Base-by-base conservation (phyloP, 305 asterid species). In the Fraxinus angustifolia region DNA sequence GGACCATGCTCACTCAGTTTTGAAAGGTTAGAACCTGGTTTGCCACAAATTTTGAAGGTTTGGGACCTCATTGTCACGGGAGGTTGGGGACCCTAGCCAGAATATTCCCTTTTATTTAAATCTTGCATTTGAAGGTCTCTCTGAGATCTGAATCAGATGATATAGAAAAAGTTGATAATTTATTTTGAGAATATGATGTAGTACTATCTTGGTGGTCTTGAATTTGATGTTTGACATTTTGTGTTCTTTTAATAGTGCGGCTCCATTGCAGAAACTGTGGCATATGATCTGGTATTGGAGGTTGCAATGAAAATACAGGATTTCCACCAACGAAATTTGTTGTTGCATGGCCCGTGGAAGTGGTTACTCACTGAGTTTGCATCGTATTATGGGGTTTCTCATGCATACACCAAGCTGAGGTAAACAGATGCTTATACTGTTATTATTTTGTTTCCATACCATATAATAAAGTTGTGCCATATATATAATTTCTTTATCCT, bases 181-280 rank as follows among this genome's bases (percentile, higher is more conserved):
- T 60, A 60, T 60, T 23, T 60, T 60, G 34, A 62, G 71, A 62
- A 62, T 62, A 10, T 62, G 33, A 23, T 23, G 33, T 56, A 17
- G 6, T 21, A 62, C 67, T 56, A 17, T 17, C 28, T 62, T 62
- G 71, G 16, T 62, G 71, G 71, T 19, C 70, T 58, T 26, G 8
- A 67, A 11, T 67, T 67, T 28, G 35, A 68, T 12, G 21, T 30
- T 67, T 68, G 40, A 68, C 74, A 68, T 68, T 68, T 68, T 68
- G 40, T 30, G 40, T 21, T 72, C 73, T 79, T 73, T 67, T 68
- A 33, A 21, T 75, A 89, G 92, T 89, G 92, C 77, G 92, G 92
- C 30, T 87, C 92, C 60, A 88, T 89, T 38, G 92, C 90, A 58
- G 92, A 89, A 85, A 89, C 92, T 38, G 90, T 89, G 79, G 92